Base-by-base conservation (phyloP, 306 rosid genomes). In the Myrica gale region DNA sequence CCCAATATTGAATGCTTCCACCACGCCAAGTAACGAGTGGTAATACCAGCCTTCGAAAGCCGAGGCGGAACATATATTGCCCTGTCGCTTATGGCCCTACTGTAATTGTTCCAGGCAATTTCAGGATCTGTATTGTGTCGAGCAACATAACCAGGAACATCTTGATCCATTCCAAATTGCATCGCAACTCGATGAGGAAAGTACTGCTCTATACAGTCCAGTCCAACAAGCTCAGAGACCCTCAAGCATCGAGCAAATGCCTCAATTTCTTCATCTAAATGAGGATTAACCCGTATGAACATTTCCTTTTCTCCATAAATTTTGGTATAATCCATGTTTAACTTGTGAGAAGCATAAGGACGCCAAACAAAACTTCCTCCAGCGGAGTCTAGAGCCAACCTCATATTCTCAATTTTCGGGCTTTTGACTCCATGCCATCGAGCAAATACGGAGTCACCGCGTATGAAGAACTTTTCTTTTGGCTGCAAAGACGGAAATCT, bases 121-220 rank as follows among this genome's bases (percentile, higher is more conserved):
- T 43, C 77, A 26, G 20, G 44, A 61, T 41, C 71, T 21, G 53
- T 26, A 20, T 67, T 54, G 10, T 12, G 9, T 16, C n/a, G 42
- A 53, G 75, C 21, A 63, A 53, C 73, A 60, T 50, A 73, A 41
- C 72, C 70, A 0, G 88, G 93, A 62, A 88, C 43, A 66, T 84
- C 92, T 78, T 88, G 92, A 80, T 90, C 92, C 77, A 85, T 70
- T 46, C 95, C 90, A 70, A 89, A 87, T 75, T 87, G 91, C 90
- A 84, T 74, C 3, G 90, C 81, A 26, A 90, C 88, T 72, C 89
- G 68, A 66, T 87, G 89, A 4, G 92, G 92, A 11, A 82, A 78
- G 71, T 90, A 90, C 17, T 74, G 75, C 69, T 84, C 84, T 26
- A 46, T 68, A 47, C 72, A 67, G 12, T 43, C 78, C 46, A 88